Percentiles rank a stretch among this genome's conserved stretches.
Conservation (phyloP, 352 stramenopile species). For the Pythium inflatum region DNA sequence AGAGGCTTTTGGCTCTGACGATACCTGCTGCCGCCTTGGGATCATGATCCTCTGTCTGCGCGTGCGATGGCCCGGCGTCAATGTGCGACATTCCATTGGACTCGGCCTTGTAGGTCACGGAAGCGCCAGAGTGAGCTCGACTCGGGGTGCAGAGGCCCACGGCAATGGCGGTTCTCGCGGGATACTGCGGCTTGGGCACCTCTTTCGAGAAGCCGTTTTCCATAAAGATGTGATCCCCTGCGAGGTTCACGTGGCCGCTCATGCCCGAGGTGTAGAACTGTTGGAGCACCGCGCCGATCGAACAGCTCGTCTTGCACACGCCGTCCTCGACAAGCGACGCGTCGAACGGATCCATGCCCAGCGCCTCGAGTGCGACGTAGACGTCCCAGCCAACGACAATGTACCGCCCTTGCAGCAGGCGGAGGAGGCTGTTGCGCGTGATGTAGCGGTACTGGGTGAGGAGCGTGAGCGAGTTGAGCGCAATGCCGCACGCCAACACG, state of each 20-base stretch:
- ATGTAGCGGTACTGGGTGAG: conserved; percentile 37
- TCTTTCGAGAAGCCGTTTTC: conserved; percentile 14
- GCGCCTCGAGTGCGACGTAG: conserved; percentile 38
- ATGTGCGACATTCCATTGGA: background rate
- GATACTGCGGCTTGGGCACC: background rate
- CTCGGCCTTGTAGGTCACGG: too few species aligned
- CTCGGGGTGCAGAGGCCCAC: conserved; percentile 8
- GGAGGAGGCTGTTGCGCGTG: conserved; percentile 38
- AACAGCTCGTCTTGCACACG: conserved; percentile 35
- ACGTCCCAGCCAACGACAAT: conserved; percentile 51
- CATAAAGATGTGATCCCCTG: conserved; percentile 38
- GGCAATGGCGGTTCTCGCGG: background rate
- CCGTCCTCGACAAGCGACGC: conserved; percentile 26
- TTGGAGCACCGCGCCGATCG: conserved; percentile 42
- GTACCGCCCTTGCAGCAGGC: conserved; percentile 44
- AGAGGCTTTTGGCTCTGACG: background rate
- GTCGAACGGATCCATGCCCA: conserved; percentile 47
- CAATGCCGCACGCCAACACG: conserved; percentile 25
- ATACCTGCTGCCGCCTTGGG: too few species aligned
- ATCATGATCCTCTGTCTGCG: background rate
- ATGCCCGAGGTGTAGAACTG: conserved; percentile 45
- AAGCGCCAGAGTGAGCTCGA: too few species aligned
- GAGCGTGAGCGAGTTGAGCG: conserved; percentile 28
- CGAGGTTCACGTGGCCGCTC: conserved; percentile 40
- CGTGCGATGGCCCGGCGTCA: background rate